Evolutionary conservation across 768 basidiomycete species (phyloP).

Genomic region (Lactifluus echinatus): DNA sequence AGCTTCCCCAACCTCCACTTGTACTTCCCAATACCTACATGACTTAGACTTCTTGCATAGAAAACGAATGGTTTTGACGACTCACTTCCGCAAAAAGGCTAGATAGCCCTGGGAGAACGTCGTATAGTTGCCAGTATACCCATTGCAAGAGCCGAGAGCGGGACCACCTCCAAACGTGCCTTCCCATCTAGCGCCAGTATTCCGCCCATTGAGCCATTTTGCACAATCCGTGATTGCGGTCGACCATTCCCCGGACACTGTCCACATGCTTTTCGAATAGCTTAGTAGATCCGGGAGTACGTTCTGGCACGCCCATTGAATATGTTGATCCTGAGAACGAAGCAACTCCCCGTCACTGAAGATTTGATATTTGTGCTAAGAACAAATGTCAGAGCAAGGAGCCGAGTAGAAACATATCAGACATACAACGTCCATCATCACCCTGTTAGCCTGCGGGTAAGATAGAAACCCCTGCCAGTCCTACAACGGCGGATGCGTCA

Average conservation of each 20-base stretch:
- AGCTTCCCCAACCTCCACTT: conserved; percentile 64
- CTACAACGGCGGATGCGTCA: conserved; percentile 25
- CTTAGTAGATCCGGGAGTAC: conserved; percentile 36
- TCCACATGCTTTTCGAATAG: conserved; percentile 60
- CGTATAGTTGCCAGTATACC: conserved; percentile 50
- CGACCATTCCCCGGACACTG: conserved; percentile 76
- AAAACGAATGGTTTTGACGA: conserved; percentile 6
- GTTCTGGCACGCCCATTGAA: conserved; percentile 49
- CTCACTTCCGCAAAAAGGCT: conserved; percentile 51
- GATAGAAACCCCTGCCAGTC: conserved; percentile 55
- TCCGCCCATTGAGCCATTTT: conserved; percentile 70
- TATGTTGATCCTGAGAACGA: conserved; percentile 48
- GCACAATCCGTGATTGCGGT: conserved; percentile 69
- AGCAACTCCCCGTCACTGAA: conserved; percentile 51
- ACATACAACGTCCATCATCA: conserved; percentile 58
- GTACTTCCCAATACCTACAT: conserved; percentile 68
- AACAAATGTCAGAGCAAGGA: neutral
- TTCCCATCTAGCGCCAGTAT: conserved; percentile 64
- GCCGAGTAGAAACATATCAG: too few species aligned
- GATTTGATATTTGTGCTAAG: conserved; percentile 65
- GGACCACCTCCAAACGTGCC: conserved; percentile 38
- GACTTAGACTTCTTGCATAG: neutral
- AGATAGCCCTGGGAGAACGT: conserved; percentile 58
- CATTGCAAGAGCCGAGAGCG: conserved; percentile 52
- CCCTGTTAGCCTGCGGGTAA: conserved; percentile 42